Base-by-base conservation (phyloP, 805 yeast genomes). In the Lipomyces sp. region DNA sequence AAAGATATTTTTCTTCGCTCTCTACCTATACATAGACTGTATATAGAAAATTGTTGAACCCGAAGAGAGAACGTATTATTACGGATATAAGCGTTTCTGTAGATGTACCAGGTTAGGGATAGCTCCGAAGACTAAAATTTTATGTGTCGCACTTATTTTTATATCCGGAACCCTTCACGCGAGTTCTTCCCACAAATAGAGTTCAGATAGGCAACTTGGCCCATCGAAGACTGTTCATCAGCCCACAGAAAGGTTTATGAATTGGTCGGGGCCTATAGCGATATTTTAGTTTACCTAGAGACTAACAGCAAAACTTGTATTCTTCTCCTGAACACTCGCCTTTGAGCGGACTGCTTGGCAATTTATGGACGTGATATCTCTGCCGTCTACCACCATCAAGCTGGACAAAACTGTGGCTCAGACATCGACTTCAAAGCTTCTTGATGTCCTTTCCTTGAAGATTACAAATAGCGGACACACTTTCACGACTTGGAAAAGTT, bases 401-500 rank as follows among this genome's bases (percentile, higher is more conserved):
- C 18, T 63, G 18, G 50, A 59, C 39, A 62, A 51, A 54, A 15
- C 61, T 13, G 48, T 58, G 18, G 29, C 56, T 45, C 62, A 48
- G 48, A 59, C 65, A 8, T 50, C 63, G 37, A 59, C 59, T 13
- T 55, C 69, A 37, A 60, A 57, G 34, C 62, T 67, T 15, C 67
- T 68, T 24, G 70, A 67, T 24, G 65, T 53, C 33, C 65, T 65
- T 34, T 58, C 50, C 13, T 62, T 64, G 60, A 62, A 59, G 51
- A 60, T 60, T 7, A 30, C 56, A 13, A 58, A 60, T 7, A 59
- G 59, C 24, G 60, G 56, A 8, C 66, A 32, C 32, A 51, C 29
- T 51, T 51, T 51, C 7, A 33, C 42, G 35, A 55, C 30, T 51
- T 60, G 63, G 63, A 60, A 55, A 39, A 53, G 30, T 54, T 60